These are phyloP conservation scores for Hysterium pulicare DNA, from an alignment of 2,329 filamentous ascomycete species.

Conservation along the genomic window DNA sequence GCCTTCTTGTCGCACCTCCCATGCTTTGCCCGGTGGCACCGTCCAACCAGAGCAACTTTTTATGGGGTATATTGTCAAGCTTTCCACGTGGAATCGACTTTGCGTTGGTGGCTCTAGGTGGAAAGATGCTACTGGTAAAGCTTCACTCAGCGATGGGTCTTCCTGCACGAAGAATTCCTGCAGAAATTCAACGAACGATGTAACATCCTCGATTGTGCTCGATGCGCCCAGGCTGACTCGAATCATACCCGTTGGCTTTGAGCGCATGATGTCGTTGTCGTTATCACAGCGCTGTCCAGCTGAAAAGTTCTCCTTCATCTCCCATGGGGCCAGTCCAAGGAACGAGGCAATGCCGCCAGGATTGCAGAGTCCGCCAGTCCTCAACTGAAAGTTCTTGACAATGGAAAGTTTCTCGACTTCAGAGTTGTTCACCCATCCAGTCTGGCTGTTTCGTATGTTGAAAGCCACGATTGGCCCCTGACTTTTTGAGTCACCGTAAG, in stretches of 20 bases:
- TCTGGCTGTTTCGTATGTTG: slow-evolving; percentile 68
- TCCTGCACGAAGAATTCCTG: slow-evolving; percentile 43
- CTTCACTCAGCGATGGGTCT: slow-evolving; percentile 6
- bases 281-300: slow-evolving; percentile 80
- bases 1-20: slow-evolving; percentile 79
- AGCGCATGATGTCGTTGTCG: slow-evolving; percentile 75
- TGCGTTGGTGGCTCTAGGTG: slow-evolving; percentile 24
- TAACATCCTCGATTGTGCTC: slow-evolving; percentile 74
- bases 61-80: slow-evolving; percentile 73
- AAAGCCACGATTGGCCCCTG: slow-evolving; percentile 80
- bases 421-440: slow-evolving; percentile 73
- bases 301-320: slow-evolving; percentile 81
- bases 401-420: slow-evolving; percentile 86
- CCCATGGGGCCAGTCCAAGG: slow-evolving; percentile 71
- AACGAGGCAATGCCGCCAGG: slow-evolving; percentile 77
- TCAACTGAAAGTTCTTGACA: slow-evolving; percentile 75
- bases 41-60: slow-evolving; percentile 86
- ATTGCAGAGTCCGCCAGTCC: slow-evolving; percentile 88
- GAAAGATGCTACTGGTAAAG: slow-evolving; percentile 19
- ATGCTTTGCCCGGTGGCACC: slow-evolving; percentile 61
- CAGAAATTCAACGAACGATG: slow-evolving; percentile 68
- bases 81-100: slow-evolving; percentile 43
- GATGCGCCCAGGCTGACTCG: slow-evolving; percentile 85
- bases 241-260: slow-evolving; percentile 84
- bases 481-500: slow-evolving; percentile 42